Percentiles rank a stretch among this genome's conserved stretches.
Evolutionary conservation across 257 asterid genomes (phyloP).

Genomic region (Petunia secreta): DNA sequence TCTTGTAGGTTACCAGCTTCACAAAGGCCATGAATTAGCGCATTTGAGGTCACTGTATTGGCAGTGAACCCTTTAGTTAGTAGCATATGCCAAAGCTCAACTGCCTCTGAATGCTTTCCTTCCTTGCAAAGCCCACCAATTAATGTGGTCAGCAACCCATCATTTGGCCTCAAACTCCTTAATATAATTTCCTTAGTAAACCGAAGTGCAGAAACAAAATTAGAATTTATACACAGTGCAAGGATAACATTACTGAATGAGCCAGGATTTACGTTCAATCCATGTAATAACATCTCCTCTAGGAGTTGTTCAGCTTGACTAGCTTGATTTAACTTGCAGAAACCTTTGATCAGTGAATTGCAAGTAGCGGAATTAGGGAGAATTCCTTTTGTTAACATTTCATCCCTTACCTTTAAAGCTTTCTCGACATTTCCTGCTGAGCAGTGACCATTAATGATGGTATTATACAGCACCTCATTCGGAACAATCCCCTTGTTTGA

Average conservation of each 20-base stretch:
- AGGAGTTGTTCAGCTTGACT: conserved; percentile 59
- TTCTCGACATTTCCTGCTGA: conserved; percentile 55
- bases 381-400: conserved; percentile 57
- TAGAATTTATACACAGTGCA: conserved; percentile 48
- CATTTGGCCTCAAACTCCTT: conserved; percentile 62
- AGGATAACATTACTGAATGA: conserved; percentile 53
- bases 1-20: conserved; percentile 59
- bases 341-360: conserved; percentile 61
- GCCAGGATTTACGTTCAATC: conserved; percentile 53
- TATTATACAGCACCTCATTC: conserved; percentile 66
- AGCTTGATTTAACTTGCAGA: conserved; percentile 64
- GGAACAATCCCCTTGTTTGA: conserved; percentile 56
- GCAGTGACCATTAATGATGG: conserved; percentile 77
- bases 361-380: conserved; percentile 63
- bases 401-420: conserved; percentile 63
- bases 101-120: conserved; percentile 65
- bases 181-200: conserved; percentile 58
- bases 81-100: conserved; percentile 60
- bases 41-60: conserved; percentile 71
- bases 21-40: conserved; percentile 78
- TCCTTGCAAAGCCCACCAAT: conserved; percentile 68
- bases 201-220: conserved; percentile 56
- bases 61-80: conserved; percentile 54
- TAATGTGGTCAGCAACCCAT: conserved; percentile 68
- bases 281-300: conserved; percentile 60